phyloP scores from a whole-genome alignment of 768 basidiomycete species.

The Amanita muscaria region DNA sequence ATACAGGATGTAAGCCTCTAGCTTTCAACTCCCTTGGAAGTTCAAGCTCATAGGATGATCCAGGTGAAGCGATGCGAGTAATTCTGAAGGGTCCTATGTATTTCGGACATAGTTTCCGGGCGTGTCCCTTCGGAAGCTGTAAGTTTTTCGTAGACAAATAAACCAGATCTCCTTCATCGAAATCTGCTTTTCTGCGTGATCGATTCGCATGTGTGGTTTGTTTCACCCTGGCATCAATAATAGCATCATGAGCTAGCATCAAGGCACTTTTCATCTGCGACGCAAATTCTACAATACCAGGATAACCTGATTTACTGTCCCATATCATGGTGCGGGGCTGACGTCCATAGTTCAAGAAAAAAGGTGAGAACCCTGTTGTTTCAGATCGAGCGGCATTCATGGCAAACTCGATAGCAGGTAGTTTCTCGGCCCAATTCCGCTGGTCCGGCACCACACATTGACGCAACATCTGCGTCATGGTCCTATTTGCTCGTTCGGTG shows the following conservation, averaged over 20 bases:
- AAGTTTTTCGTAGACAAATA: too few species aligned
- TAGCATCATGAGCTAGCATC: constrained; percentile 23
- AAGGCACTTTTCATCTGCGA: constrained; percentile 17
- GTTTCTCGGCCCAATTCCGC: constrained; percentile 21
- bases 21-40: too few species aligned
- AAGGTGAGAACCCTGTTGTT: constrained; percentile 17
- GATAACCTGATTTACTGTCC: too few species aligned
- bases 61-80: too few species aligned
- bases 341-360: constrained; percentile 17
- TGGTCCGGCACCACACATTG: constrained; percentile 20
- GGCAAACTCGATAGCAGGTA: constrained; percentile 16
- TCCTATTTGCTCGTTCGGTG: constrained; percentile 27
- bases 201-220: too few species aligned
- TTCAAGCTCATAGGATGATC: too few species aligned
- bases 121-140: too few species aligned
- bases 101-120: too few species aligned
- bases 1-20: too few species aligned
- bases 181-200: too few species aligned
- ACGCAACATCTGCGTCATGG: constrained; percentile 22
- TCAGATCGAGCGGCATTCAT: constrained; percentile 2
- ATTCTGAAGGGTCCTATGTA: too few species aligned
- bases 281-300: constrained; percentile 9
- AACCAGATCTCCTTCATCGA: too few species aligned
- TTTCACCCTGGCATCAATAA: constrained; percentile 21
- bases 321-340: constrained; percentile 16